Evolutionary conservation across 257 asterid species (phyloP).

Genomic region (Capsicum pubescens): DNA sequence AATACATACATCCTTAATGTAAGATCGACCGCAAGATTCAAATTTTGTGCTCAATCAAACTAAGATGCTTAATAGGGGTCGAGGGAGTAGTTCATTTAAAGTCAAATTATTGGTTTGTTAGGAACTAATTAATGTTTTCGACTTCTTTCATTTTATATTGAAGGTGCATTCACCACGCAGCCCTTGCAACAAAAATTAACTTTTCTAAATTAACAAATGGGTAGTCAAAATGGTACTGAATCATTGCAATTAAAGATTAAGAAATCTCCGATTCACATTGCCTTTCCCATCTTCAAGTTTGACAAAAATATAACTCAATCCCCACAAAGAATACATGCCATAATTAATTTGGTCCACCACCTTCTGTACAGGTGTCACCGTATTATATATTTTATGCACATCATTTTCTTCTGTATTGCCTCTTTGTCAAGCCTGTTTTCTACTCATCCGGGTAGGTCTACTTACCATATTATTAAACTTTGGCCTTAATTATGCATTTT

Average conservation of each 20-base stretch:
- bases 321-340: slow-evolving; percentile 27
- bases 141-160: neutral
- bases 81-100: neutral
- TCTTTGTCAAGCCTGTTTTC: slow-evolving; percentile 3
- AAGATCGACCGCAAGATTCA: too few species aligned
- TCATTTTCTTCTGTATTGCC: slow-evolving; percentile 28
- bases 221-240: neutral
- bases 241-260: slow-evolving; percentile 7
- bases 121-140: neutral
- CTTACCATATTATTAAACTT: neutral
- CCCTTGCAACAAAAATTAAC: neutral
- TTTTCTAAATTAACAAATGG: neutral
- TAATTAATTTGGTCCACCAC: slow-evolving; percentile 21
- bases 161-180: neutral
- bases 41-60: too few species aligned
- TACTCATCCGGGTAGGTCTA: slow-evolving; percentile 21
- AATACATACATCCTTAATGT: too few species aligned
- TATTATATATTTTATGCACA: neutral
- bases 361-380: neutral
- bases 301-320: slow-evolving; percentile 6
- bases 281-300: neutral
- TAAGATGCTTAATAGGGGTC: too few species aligned
- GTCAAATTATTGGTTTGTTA: neutral
- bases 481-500: slow-evolving; percentile 4
- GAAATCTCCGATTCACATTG: slow-evolving; percentile 5